A percentile compares a stretch with the other conserved stretches of the same genome.
Evolutionary conservation across 2,329 filamentous ascomycete genomes (phyloP).

Genomic region (Epichloe sp.): DNA sequence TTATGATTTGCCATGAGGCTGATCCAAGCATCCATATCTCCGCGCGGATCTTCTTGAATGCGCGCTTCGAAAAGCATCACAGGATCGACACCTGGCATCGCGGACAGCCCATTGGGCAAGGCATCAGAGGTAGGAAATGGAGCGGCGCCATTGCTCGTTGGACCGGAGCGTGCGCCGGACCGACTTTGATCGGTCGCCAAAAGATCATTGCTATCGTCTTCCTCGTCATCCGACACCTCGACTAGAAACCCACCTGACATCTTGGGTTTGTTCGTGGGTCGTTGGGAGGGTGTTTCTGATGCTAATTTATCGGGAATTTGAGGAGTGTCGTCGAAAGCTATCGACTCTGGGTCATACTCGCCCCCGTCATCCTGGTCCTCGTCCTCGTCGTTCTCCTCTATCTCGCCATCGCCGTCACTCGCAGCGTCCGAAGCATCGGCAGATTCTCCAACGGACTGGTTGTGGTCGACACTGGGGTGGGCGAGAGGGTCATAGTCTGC

Average conservation of each 20-base stretch:
- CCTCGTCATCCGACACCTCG: slow-evolving; percentile 47
- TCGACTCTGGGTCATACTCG: slow-evolving; percentile 46
- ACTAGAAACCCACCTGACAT: slow-evolving; percentile 47
- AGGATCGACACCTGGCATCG: slow-evolving; percentile 44
- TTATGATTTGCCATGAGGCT: slow-evolving; percentile 75
- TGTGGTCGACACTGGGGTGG: slow-evolving; percentile 36
- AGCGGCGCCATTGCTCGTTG: slow-evolving; percentile 10
- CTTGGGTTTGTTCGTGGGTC: slow-evolving; percentile 37
- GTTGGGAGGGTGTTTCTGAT: slow-evolving; percentile 16
- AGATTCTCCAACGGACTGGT: slow-evolving; percentile 40
- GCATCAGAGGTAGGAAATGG: slow-evolving; percentile 11
- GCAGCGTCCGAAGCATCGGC: slow-evolving; percentile 32
- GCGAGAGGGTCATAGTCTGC: slow-evolving; percentile 42
- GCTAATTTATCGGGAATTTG: slow-evolving; percentile 21
- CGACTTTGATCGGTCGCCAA: slow-evolving; percentile 6
- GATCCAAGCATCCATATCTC: slow-evolving; percentile 86
- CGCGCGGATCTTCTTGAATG: slow-evolving; percentile 82
- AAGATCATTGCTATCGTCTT: slow-evolving; percentile 18
- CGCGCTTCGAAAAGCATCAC: slow-evolving; percentile 77
- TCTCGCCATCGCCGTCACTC: slow-evolving; percentile 36
- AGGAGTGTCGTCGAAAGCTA: slow-evolving; percentile 29
- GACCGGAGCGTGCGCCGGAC: slow-evolving; percentile 8
- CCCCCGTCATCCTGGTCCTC: slow-evolving; percentile 39
- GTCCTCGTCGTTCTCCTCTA: slow-evolving; percentile 37
- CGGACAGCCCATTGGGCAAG: slow-evolving; percentile 20